phyloP scores from a whole-genome alignment of 768 basidiomycete species.

The Lactarius sp. region DNA sequence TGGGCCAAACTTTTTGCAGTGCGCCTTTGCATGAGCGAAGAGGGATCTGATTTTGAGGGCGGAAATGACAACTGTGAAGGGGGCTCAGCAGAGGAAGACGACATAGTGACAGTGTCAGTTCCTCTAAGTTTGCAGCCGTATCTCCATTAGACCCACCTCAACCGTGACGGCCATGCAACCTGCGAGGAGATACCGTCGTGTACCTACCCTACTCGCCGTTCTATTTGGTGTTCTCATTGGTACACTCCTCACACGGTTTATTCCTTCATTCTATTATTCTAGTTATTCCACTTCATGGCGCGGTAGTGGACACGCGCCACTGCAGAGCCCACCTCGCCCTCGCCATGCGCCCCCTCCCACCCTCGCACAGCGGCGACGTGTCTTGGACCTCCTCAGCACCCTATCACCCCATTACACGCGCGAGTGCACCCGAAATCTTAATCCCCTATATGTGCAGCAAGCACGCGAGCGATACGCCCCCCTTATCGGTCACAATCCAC shows the following conservation, averaged over 20 bases:
- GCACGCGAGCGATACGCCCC: conserved; percentile 79
- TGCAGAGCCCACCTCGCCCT: conserved; percentile 43
- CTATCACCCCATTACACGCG: conserved; percentile 90
- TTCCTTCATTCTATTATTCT: conserved; percentile 10
- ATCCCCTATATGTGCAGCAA: conserved; percentile 82
- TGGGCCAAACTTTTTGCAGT: conserved; percentile 49
- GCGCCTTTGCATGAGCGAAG: conserved; percentile 53
- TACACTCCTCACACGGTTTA: conserved; percentile 40
- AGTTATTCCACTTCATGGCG: conserved; percentile 46
- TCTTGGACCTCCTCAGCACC: conserved; percentile 81
- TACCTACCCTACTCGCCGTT: conserved; percentile 53
- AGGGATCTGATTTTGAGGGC: conserved; percentile 7
- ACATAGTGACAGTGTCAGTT: background rate
- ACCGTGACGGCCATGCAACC: conserved; percentile 11
- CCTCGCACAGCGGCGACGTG: conserved; percentile 74
- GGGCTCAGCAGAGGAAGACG: conserved; percentile 13
- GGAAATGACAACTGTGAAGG: conserved; percentile 12
- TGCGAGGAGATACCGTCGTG: conserved; percentile 10
- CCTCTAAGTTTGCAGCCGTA: no score
- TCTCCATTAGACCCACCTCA: background rate
- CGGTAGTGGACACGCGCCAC: conserved; percentile 44
- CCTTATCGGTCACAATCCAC: conserved; percentile 72
- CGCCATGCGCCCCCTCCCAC: conserved; percentile 71
- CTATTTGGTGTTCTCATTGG: conserved; percentile 60
- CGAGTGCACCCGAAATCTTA: conserved; percentile 82